phyloP scores from a whole-genome alignment of 306 rosid genomes.

The Ormosia emarginata region DNA sequence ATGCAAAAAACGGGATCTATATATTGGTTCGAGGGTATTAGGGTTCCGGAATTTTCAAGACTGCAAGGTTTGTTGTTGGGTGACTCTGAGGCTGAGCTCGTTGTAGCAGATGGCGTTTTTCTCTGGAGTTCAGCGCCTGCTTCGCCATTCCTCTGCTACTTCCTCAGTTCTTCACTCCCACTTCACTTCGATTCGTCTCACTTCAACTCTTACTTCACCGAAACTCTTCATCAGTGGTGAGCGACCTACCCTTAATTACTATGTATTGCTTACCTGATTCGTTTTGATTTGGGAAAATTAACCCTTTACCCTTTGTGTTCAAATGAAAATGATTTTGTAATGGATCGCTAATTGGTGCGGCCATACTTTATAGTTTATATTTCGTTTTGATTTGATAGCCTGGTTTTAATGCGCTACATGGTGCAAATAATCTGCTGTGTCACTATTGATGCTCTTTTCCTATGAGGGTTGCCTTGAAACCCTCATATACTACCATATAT shows the following conservation, averaged over 20 bases:
- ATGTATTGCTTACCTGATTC: background rate
- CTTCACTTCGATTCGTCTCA: conserved; percentile 43
- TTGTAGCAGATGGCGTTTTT: conserved; percentile 48
- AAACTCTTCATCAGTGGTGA: conserved; percentile 80
- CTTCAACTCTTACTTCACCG: conserved; percentile 75
- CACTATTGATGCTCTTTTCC: background rate
- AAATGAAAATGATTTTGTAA: background rate
- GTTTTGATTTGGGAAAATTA: background rate
- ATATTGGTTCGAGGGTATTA: conserved; percentile 18
- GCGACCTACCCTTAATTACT: background rate
- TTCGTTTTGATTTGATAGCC: background rate
- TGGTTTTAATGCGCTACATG: background rate
- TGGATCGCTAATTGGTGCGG: background rate
- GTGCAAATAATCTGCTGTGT: background rate
- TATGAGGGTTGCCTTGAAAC: background rate
- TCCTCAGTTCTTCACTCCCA: conserved; percentile 41
- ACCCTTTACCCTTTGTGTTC: background rate
- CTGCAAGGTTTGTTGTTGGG: background rate
- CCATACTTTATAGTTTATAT: background rate
- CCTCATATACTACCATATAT: background rate
- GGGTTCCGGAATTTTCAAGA: background rate
- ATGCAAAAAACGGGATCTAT: background rate
- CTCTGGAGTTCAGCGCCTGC: conserved; percentile 40
- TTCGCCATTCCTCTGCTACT: conserved; percentile 29
- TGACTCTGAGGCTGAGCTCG: background rate